A percentile compares a stretch with the other conserved stretches of the same genome.
These are phyloP conservation scores for Epichloe sibirici DNA, from an alignment of 2,329 filamentous ascomycete genomes.

Conservation along the genomic window DNA sequence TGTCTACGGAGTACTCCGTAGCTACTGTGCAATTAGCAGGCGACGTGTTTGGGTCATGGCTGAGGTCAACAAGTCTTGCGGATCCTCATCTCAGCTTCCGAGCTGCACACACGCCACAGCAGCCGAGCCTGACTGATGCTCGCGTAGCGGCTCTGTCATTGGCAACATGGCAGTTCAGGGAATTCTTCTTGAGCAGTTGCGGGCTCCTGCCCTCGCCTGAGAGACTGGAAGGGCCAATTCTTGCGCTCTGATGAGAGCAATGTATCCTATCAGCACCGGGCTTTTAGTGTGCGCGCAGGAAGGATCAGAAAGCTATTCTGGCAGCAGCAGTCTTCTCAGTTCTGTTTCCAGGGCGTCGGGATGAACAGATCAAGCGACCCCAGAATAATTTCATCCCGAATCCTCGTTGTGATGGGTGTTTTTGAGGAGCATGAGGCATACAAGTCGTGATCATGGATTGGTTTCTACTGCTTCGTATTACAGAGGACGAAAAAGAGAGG, in stretches of 20 bases:
- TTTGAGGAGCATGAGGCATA: neutral
- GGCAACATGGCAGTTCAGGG: neutral
- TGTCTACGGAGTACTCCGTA: neutral
- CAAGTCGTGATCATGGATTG: neutral
- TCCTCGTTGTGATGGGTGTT: too few species aligned
- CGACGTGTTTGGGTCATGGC: neutral
- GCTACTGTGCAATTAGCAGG: neutral
- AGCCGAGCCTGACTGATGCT: neutral
- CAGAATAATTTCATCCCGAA: too few species aligned
- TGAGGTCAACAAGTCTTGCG: neutral
- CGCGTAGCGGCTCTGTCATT: neutral
- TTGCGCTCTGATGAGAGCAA: neutral
- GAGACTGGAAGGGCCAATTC: neutral
- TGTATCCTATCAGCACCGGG: neutral
- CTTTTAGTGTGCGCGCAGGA: too few species aligned
- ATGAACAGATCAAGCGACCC: too few species aligned
- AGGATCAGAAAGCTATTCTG: neutral
- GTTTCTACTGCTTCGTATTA: too few species aligned
- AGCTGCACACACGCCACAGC: slow-evolving; percentile 2
- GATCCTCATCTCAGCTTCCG: neutral
- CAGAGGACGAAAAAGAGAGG: too few species aligned
- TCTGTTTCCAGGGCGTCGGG: too few species aligned
- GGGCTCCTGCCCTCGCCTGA: neutral
- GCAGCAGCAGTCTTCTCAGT: neutral
- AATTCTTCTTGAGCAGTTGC: neutral